These are phyloP conservation scores for Aureobasidium sp. DNA, from an alignment of 2,329 filamentous ascomycete genomes.

Conservation along the genomic window DNA sequence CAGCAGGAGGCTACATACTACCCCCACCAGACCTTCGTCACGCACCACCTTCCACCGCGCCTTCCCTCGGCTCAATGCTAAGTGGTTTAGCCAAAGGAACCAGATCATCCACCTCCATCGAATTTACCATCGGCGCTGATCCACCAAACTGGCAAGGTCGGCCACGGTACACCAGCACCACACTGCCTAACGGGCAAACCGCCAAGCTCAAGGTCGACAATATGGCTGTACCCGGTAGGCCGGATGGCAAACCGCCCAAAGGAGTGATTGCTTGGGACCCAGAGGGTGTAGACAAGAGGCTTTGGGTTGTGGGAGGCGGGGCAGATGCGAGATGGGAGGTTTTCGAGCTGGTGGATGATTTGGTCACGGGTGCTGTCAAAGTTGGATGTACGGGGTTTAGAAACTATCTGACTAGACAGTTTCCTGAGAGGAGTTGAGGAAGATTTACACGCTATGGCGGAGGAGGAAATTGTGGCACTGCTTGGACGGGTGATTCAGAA, in stretches of 20 bases:
- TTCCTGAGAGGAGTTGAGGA: conserved; percentile 18
- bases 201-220: conserved; percentile 28
- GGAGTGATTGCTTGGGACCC: conserved; percentile 73
- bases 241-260: conserved; percentile 60
- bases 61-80: conserved; percentile 8
- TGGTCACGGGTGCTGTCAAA: conserved; percentile 20
- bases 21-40: conserved; percentile 24
- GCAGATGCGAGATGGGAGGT: conserved; percentile 30
- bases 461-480: not conserved
- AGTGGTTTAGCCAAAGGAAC: conserved; percentile 51
- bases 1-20: conserved; percentile 27
- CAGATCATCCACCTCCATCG: conserved; percentile 49
- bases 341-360: conserved; percentile 26
- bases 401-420: conserved; percentile 29
- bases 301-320: conserved; percentile 30
- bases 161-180: conserved; percentile 24
- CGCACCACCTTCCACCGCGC: conserved; percentile 15
- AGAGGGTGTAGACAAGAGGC: conserved; percentile 15
- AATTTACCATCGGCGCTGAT: conserved; percentile 80
- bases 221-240: conserved; percentile 45
- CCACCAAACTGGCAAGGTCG: conserved; percentile 36
- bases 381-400: conserved; percentile 28
- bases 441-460: not conserved
- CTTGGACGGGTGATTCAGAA: not conserved
- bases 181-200: conserved; percentile 31